Evolutionary conservation across 352 stramenopile genomes (phyloP).

Genomic region (Phytophthora pinifolia): DNA sequence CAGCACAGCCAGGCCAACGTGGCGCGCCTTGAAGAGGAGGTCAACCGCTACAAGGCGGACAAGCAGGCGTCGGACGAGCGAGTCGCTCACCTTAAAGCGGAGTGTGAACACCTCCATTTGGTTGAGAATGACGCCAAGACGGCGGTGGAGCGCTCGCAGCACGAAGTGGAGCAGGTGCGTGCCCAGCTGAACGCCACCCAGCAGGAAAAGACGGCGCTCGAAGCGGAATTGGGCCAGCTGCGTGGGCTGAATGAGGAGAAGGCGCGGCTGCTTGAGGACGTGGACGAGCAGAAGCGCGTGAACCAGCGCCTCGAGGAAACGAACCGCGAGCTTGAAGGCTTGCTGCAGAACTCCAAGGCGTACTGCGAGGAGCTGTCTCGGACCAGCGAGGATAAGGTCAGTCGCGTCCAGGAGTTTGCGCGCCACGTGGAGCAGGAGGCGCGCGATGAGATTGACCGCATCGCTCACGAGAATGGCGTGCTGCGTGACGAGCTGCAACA

Average conservation of each 20-base stretch:
- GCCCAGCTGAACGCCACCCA: slow-evolving; percentile 40
- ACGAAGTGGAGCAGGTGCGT: slow-evolving; percentile 35
- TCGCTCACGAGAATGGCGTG: slow-evolving; percentile 56
- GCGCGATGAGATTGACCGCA: slow-evolving; percentile 58
- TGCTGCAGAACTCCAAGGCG: slow-evolving; percentile 58
- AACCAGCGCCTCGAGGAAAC: slow-evolving; percentile 46
- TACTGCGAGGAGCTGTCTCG: slow-evolving; percentile 65
- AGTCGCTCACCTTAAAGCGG: slow-evolving; percentile 28
- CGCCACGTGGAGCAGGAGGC: slow-evolving; percentile 67
- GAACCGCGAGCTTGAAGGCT: slow-evolving; percentile 53
- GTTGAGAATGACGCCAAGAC: slow-evolving; percentile 22
- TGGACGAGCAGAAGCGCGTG: slow-evolving; percentile 50
- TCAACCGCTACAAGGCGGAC: slow-evolving; percentile 30
- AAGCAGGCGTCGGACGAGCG: slow-evolving; percentile 27
- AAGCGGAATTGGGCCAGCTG: slow-evolving; percentile 38
- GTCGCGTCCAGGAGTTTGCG: slow-evolving; percentile 55
- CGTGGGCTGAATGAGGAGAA: slow-evolving; percentile 49
- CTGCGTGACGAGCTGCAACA: slow-evolving; percentile 72
- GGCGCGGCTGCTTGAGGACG: slow-evolving; percentile 34
- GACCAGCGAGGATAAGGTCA: slow-evolving; percentile 67
- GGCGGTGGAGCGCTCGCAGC: slow-evolving; percentile 20
- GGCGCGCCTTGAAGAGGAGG: slow-evolving; percentile 24
- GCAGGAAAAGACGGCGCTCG: slow-evolving; percentile 42
- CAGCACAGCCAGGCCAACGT: slow-evolving; percentile 41
- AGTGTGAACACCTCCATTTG: slow-evolving; percentile 30